Conservation (phyloP, 1,139 yeast genomes). For the Hemisphaericaspora subhashii region DNA sequence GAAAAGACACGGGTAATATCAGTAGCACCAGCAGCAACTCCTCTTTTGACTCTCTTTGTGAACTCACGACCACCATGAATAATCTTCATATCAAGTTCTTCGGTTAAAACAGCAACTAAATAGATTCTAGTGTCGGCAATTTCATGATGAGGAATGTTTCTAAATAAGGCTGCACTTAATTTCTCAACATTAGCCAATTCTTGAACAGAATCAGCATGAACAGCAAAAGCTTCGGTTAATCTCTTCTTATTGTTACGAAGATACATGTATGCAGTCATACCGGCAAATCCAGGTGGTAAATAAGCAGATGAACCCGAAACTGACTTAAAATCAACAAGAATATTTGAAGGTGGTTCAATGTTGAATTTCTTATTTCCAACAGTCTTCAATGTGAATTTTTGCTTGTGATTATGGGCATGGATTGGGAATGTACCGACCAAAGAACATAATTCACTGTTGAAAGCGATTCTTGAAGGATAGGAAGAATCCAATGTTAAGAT, state of each 20-base stretch:
- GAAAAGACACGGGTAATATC: conserved; percentile 82
- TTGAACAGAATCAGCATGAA: conserved; percentile 58
- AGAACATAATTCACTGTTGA: conserved; percentile 69
- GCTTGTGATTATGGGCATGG: conserved; percentile 35
- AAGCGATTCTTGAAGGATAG: conserved; percentile 62
- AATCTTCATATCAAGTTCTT: conserved; percentile 46
- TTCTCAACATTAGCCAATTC: conserved; percentile 64
- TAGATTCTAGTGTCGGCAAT: conserved; percentile 62
- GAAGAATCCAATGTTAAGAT: conserved; percentile 46
- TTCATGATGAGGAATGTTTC: conserved; percentile 74
- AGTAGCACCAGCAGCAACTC: conserved; percentile 87
- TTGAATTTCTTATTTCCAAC: conserved; percentile 46
- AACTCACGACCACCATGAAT: conserved; percentile 22
- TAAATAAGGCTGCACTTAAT: conserved; percentile 76
- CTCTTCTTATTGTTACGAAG: conserved; percentile 64
- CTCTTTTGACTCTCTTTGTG: conserved; percentile 61
- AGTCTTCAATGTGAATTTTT: conserved; percentile 43
- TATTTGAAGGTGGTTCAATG: conserved; percentile 66
- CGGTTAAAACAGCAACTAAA: conserved; percentile 68
- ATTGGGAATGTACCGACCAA: conserved; percentile 73
- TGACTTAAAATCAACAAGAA: conserved; percentile 76
- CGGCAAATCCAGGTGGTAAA: conserved; percentile 68
- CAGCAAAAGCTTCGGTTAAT: conserved; percentile 79
- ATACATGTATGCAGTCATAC: conserved; percentile 72
- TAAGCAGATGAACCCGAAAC: conserved; percentile 62